Base-by-base conservation (phyloP, 805 yeast species). In the Candida vartiovaarae region DNA sequence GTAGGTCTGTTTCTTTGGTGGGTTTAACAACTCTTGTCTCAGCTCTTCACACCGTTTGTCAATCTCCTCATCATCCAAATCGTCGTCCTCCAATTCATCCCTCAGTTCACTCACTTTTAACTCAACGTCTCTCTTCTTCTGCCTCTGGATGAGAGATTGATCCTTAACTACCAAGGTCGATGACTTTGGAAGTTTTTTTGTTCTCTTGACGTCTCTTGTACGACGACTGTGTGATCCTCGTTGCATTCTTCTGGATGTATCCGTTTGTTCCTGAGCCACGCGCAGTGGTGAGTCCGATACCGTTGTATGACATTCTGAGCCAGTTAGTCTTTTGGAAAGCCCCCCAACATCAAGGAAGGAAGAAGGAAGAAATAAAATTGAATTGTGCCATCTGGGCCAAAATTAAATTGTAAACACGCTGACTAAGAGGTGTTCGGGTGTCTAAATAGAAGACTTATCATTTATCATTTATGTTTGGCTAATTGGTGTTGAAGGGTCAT, bases 251-350 rank as follows among this genome's bases (percentile, higher is more conserved):
- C 51, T 78, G 82, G 3, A 80, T 71, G 51, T 70, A 68, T 0
- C 86, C 86, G 25, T 82, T 78, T 0, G 86, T 80, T 0, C 82
- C 80, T 0, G 83, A 67, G 0, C 86, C 85, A 50, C 81, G 64
- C 0, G 82, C 75, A 0, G 76, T 71, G 35, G 67, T 68, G 24
- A 78, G 62, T 0, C 83, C 83, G 36, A 78, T 71, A 5, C 82
- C 80, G 53, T 75, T 76, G 53, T 74, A 75, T 10, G 80, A 74
- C 81, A 76, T 75, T 31, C 25, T 42, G 20, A 15, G 20, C 20
- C 20, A 15, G 20, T 15, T 15, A 15, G 20, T 15, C 20, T 15
- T 15, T 15, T 15, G 20, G 20, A 15, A 15, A 15, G 20, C 20
- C 20, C 20, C 20, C 20, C 20, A 2, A 15, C 20, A 15, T 15